Percentiles rank a stretch among this genome's conserved stretches.
Evolutionary conservation across 805 yeast genomes (phyloP).

Genomic region (Deakozyma indianensis): DNA sequence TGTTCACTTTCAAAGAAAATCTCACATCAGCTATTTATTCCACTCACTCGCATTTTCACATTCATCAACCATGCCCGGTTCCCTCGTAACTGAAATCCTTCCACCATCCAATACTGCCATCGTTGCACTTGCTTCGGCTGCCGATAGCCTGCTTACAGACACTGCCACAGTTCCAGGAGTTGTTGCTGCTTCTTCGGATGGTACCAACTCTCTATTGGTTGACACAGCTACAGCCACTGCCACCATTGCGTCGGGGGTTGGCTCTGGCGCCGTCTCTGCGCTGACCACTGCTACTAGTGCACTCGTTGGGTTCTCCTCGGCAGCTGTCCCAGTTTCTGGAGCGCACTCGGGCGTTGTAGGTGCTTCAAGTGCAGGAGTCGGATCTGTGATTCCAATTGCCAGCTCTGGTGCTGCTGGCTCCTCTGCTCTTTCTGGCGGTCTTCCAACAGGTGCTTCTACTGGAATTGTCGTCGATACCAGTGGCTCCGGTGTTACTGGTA

Average conservation of each 20-base stretch:
- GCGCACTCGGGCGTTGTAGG: constrained; percentile 10
- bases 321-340: constrained; percentile 8
- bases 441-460: constrained; percentile 12
- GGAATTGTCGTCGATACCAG: constrained; percentile 23
- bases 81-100: background rate
- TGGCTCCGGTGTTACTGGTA: constrained; percentile 19
- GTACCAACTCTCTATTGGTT: background rate
- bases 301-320: too few species aligned
- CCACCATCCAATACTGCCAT: background rate
- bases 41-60: too few species aligned
- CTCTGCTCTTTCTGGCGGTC: constrained; percentile 4
- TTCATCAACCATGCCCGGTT: too few species aligned
- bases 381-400: constrained; percentile 5
- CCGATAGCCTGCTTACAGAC: background rate
- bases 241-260: background rate
- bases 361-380: constrained; percentile 11
- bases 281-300: constrained; percentile 5
- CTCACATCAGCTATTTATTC: too few species aligned
- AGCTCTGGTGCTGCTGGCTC: constrained; percentile 6
- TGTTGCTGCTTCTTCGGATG: background rate
- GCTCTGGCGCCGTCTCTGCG: background rate
- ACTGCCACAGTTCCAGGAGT: background rate
- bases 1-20: too few species aligned
- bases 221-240: background rate
- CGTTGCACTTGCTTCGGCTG: background rate